phyloP scores from a whole-genome alignment of 352 stramenopile genomes.

The Elongisporangium anandrum region DNA sequence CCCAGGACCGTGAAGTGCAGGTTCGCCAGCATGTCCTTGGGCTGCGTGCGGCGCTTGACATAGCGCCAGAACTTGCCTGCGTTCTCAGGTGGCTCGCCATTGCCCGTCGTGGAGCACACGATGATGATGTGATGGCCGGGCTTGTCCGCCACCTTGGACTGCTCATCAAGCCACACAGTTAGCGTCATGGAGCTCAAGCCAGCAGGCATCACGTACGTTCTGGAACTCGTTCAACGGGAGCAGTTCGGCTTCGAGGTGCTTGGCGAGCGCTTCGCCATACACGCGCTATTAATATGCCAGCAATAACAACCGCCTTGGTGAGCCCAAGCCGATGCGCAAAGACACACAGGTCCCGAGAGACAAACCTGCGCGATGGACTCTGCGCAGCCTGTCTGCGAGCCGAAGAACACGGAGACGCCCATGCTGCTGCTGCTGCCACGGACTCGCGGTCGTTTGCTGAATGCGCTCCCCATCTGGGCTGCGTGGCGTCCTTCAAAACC shows the following conservation, averaged over 20 bases:
- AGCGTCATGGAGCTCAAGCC: not conserved
- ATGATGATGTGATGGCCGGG: constrained; percentile 68
- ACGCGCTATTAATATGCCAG: constrained; percentile 34
- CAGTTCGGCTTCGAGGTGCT: constrained; percentile 43
- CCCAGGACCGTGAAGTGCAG: constrained; percentile 87
- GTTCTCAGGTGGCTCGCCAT: constrained; percentile 95
- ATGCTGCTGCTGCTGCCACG: not conserved
- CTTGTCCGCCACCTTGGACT: constrained; percentile 38
- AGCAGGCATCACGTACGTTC: constrained; percentile 27
- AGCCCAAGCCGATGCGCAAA: not conserved
- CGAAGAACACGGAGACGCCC: constrained; percentile 68
- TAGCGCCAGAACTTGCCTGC: constrained; percentile 90
- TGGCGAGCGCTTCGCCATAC: constrained; percentile 57
- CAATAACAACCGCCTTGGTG: not conserved
- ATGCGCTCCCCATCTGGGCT: too few species aligned
- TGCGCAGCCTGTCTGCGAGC: constrained; percentile 85
- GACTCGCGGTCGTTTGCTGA: too few species aligned
- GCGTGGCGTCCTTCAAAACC: too few species aligned
- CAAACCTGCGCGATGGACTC: constrained; percentile 80
- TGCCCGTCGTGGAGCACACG: constrained; percentile 93
- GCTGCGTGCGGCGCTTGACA: constrained; percentile 85
- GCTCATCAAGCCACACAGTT: not conserved
- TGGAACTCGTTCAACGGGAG: constrained; percentile 67
- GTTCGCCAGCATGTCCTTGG: constrained; percentile 67
- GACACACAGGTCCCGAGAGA: not conserved